phyloP scores from a whole-genome alignment of 1,284 basidiomycete genomes.

The Serendipita sp. region DNA sequence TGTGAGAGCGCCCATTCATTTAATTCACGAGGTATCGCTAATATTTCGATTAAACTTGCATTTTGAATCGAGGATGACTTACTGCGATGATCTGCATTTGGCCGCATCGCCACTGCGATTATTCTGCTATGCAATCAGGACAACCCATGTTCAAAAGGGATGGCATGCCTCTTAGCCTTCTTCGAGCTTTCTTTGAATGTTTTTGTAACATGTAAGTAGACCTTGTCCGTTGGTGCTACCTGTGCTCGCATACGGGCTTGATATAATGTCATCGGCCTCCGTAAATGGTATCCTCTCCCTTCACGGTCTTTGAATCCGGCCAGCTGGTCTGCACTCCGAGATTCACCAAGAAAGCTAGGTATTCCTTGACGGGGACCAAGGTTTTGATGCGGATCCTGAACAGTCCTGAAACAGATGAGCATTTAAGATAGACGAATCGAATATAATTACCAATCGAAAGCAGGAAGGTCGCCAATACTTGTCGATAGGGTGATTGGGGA shows the following conservation, averaged over 20 bases:
- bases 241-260: neutral
- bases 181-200: neutral
- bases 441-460: constrained; percentile 1
- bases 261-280: neutral
- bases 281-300: neutral
- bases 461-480: neutral
- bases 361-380: neutral
- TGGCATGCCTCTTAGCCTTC: neutral
- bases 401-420: neutral
- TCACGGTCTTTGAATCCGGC: neutral
- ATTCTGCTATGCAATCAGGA: neutral
- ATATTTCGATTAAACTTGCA: neutral
- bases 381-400: neutral
- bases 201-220: neutral
- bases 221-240: neutral
- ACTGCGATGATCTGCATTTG: constrained; percentile 5
- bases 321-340: neutral
- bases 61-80: neutral
- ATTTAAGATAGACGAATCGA: neutral
- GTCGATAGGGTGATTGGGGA: neutral
- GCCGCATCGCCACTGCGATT: neutral
- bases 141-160: neutral
- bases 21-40: neutral
- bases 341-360: neutral
- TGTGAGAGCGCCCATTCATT: neutral